Percentiles rank a stretch among this genome's conserved stretches.
phyloP scores from a whole-genome alignment of 257 asterid species.

The Leptodermis oblonga region DNA sequence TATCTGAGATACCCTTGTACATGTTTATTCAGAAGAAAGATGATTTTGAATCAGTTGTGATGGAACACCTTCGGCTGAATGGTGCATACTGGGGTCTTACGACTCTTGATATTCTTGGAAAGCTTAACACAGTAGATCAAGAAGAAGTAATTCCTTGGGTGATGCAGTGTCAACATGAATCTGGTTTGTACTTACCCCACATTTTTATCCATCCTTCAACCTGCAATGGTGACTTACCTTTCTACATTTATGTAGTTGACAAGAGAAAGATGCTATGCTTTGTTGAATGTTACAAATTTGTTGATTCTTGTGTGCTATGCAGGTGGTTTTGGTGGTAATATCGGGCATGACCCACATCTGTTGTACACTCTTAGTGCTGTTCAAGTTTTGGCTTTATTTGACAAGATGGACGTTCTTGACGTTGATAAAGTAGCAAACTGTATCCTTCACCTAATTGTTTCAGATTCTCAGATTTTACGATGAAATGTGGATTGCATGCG shows the following conservation, averaged over 20 bases:
- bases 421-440: constrained; percentile 66
- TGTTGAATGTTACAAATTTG: neutral
- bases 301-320: constrained; percentile 9
- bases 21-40: constrained; percentile 53
- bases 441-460: constrained; percentile 43
- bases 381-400: constrained; percentile 86
- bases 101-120: constrained; percentile 73
- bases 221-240: neutral
- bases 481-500: neutral
- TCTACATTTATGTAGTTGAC: neutral
- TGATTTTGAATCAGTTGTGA: constrained; percentile 69
- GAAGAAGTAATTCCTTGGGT: constrained; percentile 79
- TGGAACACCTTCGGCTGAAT: constrained; percentile 84
- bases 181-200: constrained; percentile 52
- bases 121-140: constrained; percentile 67
- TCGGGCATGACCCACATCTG: constrained; percentile 89
- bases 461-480: neutral
- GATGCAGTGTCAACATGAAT: constrained; percentile 89
- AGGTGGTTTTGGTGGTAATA: constrained; percentile 97
- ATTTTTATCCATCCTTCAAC: neutral
- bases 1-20: neutral
- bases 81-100: constrained; percentile 99
- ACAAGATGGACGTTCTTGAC: constrained; percentile 72
- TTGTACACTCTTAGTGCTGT: constrained; percentile 85
- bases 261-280: neutral